Conservation (phyloP, 108 stramenopile genomes). For the Nitzschia palea region DNA sequence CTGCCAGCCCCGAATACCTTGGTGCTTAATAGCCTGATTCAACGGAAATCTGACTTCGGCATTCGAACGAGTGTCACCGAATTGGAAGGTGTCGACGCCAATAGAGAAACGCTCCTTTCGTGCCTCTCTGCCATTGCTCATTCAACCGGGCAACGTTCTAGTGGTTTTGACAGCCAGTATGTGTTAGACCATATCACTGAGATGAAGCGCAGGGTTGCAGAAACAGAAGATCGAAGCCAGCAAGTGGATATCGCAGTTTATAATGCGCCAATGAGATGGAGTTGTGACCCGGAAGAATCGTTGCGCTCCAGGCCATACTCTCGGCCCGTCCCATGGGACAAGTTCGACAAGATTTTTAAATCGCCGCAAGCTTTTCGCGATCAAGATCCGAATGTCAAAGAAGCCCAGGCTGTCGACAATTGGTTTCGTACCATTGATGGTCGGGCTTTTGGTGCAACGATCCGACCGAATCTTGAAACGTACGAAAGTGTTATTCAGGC, state of each 20-base stretch:
- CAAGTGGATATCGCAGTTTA: constrained; percentile 47
- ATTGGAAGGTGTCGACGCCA: constrained; percentile 24
- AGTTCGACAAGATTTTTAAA: constrained; percentile 40
- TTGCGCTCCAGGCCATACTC: constrained; percentile 24
- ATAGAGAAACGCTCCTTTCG: constrained; percentile 41
- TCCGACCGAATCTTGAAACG: constrained; percentile 55
- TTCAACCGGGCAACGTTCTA: constrained; percentile 21
- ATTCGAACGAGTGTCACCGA: constrained; percentile 27
- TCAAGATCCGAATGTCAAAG: constrained; percentile 14
- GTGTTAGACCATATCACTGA: constrained; percentile 41
- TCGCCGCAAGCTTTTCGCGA: constrained; percentile 5
- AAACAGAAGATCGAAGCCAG: constrained; percentile 15
- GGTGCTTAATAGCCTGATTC: constrained; percentile 59
- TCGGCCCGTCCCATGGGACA: constrained; percentile 44
- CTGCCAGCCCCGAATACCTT: constrained; percentile 55
- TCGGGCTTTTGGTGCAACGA: constrained; percentile 15
- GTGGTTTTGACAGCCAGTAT: constrained; percentile 48
- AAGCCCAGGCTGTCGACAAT: constrained; percentile 49
- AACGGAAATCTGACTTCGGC: constrained; percentile 51
- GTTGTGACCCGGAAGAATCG: constrained; percentile 17
- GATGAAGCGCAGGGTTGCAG: constrained; percentile 40
- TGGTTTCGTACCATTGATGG: constrained; percentile 56
- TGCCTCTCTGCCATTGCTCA: constrained; percentile 40
- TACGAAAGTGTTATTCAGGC: constrained; percentile 77
- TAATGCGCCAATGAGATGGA: constrained; percentile 69